Evolutionary conservation across 2,329 filamentous ascomycete species (phyloP), one percentile per base, ranked within the genome.

Genomic region (Botryosphaeria agaves): DNA sequence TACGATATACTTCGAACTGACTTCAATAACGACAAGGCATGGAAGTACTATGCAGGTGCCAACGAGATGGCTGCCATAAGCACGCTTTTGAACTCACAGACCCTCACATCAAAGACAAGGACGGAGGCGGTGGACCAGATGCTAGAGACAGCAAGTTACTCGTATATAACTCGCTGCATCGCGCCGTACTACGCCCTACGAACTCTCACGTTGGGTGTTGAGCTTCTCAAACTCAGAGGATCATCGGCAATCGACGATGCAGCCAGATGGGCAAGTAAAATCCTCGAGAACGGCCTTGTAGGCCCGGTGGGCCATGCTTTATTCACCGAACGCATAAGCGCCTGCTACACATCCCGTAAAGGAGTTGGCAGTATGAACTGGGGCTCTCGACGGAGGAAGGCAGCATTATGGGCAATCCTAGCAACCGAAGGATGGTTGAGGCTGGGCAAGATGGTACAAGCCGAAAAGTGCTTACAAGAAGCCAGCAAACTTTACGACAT

Each of bases 1-100:
- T 98, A 94, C 49, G 87, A 98, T 34, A 67, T 98, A 4, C 58
- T 98, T 6, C 72, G 83, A 31, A 70, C 76, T 5, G 91, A 98
- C 50, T 98, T 87, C 51, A 76, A 73, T 46, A 89, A 89, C 48
- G 85, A 94, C 49, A 95, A 95, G 52, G 91, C 89, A 1, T 98
- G 89, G 89, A 82, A 73, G 43, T 81, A 95, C 46, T 83, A 94
- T 48, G 89, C 89, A 0, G 87, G 81, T 3, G 78, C 81, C 2
- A 87, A 92, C 50, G 89, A 98, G 59, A 95, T 98, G 87, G 77
- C 80, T 18, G 85, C 82, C 4, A 59, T 94, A 8, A 82, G 81
- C 43, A 70, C 82, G 24, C 67, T 98, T 19, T 66, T 98, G 36
- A 75, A 77, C 43, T 74, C 81, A 1, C 70, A 79, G 36, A 66